Conservation (phyloP, 1,139 yeast genomes). For the Kodamaea suecica region DNA sequence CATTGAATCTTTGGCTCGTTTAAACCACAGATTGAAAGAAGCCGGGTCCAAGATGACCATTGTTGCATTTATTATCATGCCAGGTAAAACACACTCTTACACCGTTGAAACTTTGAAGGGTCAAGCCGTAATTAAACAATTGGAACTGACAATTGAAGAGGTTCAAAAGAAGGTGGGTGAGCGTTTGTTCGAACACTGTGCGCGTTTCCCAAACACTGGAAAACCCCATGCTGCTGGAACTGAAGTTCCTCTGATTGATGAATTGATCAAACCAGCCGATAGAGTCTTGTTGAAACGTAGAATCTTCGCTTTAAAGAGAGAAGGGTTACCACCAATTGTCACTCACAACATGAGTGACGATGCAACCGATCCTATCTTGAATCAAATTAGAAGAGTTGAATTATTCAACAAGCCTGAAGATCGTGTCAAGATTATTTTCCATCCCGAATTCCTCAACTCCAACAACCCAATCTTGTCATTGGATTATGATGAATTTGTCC, state of each 20-base stretch:
- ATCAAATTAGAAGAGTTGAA: slow-evolving; percentile 88
- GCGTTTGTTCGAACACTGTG: slow-evolving; percentile 87
- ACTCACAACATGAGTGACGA: slow-evolving; percentile 98
- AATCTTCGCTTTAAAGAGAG: slow-evolving; percentile 88
- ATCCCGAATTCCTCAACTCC: slow-evolving; percentile 93
- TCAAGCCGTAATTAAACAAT: slow-evolving; percentile 90
- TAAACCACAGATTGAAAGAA: slow-evolving; percentile 82
- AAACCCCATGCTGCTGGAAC: slow-evolving; percentile 49
- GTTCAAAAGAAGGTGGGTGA: slow-evolving; percentile 87
- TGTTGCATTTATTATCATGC: slow-evolving; percentile 98
- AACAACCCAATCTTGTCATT: slow-evolving; percentile 90
- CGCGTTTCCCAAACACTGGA: slow-evolving; percentile 67
- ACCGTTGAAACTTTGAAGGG: slow-evolving; percentile 95
- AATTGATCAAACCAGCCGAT: slow-evolving; percentile 82
- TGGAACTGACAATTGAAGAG: slow-evolving; percentile 85
- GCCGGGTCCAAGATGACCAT: slow-evolving; percentile 85
- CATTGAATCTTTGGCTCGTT: slow-evolving; percentile 87
- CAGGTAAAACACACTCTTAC: slow-evolving; percentile 89
- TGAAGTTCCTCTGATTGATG: slow-evolving; percentile 65
- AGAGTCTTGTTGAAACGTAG: slow-evolving; percentile 87
- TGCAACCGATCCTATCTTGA: slow-evolving; percentile 83
- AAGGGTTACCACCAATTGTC: slow-evolving; percentile 87
- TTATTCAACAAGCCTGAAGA: slow-evolving; percentile 87
- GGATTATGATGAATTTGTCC: slow-evolving; percentile 95
- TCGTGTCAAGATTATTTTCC: slow-evolving; percentile 93